Base-by-base conservation (phyloP, 1,284 basidiomycete species). In the Mycocalia duriaeana region DNA sequence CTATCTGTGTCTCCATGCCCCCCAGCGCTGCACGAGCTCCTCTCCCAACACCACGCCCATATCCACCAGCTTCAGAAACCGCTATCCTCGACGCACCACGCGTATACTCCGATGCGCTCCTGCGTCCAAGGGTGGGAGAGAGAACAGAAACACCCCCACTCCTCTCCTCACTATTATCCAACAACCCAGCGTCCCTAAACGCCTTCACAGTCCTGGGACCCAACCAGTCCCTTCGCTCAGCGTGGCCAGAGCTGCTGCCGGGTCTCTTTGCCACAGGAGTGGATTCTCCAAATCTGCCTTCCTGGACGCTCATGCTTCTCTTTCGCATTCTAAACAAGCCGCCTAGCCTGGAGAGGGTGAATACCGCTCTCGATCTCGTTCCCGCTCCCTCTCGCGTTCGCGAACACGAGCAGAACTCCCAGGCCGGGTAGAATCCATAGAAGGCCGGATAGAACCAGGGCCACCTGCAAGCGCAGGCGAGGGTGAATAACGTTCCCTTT, bases 201-300 rank as follows among this genome's bases (percentile, higher is more conserved):
- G 79, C 85, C 56, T 81, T 85, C 16, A 71, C 75, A 2, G 85
- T 85, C 38, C 81, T 68, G 0, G 83, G 83, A 2, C 82, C 84
- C 28, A 87, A 65, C 77, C 79, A 84, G 49, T 86, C 84, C 49
- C 70, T 68, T 13, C 63, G 54, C 54, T 44, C 43, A 14, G 35
- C 48, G 34, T 45, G 47, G 19, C 46, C 41, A 24, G 44, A 45
- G 18, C 49, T 36, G 44, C 45, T 9, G 45, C 52, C 25, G 26
- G 44, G 25, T 23, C 43, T 45, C 14, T 50, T 49, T 42, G 43
- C 8, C 46, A 44, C 7, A 44, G 52, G 40, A 50, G 45, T 13
- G 52, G 37, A 41, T 11, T 34, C 34, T 41, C 22, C 14, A 20
- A 34, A 39, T 44, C 45, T 44, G 26, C 11, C 46, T 51, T 77